These are phyloP conservation scores for Cercospora zeae-maydis DNA, from an alignment of 2,329 filamentous ascomycete genomes.

Conservation along the genomic window DNA sequence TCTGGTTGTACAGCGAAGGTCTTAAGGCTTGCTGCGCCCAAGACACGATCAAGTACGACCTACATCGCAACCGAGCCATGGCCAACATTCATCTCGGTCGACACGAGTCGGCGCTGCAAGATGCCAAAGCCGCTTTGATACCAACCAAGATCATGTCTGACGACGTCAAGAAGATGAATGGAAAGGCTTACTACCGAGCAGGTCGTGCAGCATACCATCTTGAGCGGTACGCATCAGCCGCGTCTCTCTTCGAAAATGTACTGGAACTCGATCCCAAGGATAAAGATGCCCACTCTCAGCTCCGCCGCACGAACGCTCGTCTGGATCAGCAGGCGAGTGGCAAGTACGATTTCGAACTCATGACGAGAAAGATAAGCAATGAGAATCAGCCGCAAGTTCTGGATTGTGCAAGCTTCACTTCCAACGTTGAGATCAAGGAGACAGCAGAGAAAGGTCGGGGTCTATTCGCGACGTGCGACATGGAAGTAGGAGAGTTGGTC, in stretches of 20 bases:
- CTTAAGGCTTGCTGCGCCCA: slow-evolving; percentile 3
- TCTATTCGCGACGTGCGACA: slow-evolving; percentile 41
- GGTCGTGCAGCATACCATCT: slow-evolving; percentile 29
- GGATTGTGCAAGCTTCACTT: slow-evolving; percentile 26
- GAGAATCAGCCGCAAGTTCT: background rate
- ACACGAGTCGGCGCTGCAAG: slow-evolving; percentile 21
- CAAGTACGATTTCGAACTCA: slow-evolving; percentile 24
- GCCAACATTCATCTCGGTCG: slow-evolving; percentile 20
- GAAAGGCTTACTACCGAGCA: slow-evolving; percentile 27
- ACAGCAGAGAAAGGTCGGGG: slow-evolving; percentile 40
- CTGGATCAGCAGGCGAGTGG: slow-evolving; percentile 24
- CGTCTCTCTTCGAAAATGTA: slow-evolving; percentile 10
- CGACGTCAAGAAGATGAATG: slow-evolving; percentile 12
- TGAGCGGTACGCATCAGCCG: slow-evolving; percentile 17
- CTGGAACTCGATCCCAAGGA: slow-evolving; percentile 19
- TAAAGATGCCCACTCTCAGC: slow-evolving; percentile 11
- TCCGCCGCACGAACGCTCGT: slow-evolving; percentile 14
- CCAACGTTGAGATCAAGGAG: slow-evolving; percentile 14
- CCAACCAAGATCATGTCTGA: background rate
- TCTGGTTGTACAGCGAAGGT: slow-evolving; percentile 14
- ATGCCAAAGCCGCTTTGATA: slow-evolving; percentile 21
- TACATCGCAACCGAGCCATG: slow-evolving; percentile 27
- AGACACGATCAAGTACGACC: slow-evolving; percentile 14
- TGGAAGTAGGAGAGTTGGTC: slow-evolving; percentile 43
- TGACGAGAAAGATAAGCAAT: slow-evolving; percentile 13